phyloP scores from a whole-genome alignment of 1,139 yeast species.

The Nadsonia commutata region DNA sequence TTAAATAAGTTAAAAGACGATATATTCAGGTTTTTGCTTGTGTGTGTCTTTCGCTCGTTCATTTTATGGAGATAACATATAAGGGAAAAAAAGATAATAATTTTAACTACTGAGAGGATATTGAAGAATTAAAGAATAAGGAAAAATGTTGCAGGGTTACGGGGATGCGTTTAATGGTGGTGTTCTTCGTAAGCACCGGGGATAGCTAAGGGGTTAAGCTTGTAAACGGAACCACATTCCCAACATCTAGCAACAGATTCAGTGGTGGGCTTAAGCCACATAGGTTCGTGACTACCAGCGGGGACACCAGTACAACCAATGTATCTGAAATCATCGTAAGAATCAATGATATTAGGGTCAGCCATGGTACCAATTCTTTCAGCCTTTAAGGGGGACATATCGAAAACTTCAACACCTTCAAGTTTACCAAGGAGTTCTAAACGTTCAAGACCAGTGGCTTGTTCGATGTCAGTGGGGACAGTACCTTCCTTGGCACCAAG shows the following conservation, averaged over 20 bases:
- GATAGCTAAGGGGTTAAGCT: constrained; percentile 51
- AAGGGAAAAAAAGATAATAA: too few species aligned
- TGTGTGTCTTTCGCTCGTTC: too few species aligned
- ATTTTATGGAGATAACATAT: too few species aligned
- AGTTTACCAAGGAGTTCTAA: constrained; percentile 84
- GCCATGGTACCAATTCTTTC: constrained; percentile 79
- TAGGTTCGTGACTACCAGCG: constrained; percentile 77
- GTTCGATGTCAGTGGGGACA: constrained; percentile 87
- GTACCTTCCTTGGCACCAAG: constrained; percentile 75
- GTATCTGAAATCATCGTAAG: constrained; percentile 85
- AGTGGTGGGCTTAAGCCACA: constrained; percentile 87
- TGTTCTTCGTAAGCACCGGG: constrained; percentile 46
- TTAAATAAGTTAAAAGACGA: too few species aligned
- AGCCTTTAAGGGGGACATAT: constrained; percentile 73
- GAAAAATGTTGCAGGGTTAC: too few species aligned
- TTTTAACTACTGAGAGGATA: too few species aligned
- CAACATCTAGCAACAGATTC: constrained; percentile 88
- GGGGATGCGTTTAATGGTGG: constrained; percentile 15
- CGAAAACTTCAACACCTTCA: constrained; percentile 94
- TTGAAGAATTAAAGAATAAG: too few species aligned
- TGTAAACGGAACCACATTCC: constrained; percentile 96
- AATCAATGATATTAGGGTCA: constrained; percentile 81
- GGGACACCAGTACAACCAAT: constrained; percentile 97
- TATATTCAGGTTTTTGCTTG: too few species aligned
- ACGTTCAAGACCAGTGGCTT: constrained; percentile 98